Conservation (phyloP, 2,329 filamentous ascomycete genomes). For the Orbilia blumenaviensis region DNA sequence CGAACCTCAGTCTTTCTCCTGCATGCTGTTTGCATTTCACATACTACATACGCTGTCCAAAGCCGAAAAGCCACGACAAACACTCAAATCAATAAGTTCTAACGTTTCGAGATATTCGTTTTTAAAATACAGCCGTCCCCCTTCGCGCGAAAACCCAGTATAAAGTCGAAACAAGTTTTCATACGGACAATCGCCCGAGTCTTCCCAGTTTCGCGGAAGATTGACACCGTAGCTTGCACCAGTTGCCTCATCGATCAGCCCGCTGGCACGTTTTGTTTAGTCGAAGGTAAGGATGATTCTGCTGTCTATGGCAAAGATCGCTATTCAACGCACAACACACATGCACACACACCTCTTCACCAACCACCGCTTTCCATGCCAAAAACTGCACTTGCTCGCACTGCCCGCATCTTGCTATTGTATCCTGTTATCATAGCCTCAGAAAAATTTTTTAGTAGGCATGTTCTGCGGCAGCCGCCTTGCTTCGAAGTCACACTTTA, state of each 20-base stretch:
- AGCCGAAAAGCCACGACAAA: slow-evolving; percentile 8
- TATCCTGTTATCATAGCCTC: background rate
- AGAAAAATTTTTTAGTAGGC: slow-evolving; percentile 12
- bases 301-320: slow-evolving; percentile 44
- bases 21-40: slow-evolving; percentile 20
- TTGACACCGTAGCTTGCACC: slow-evolving; percentile 46
- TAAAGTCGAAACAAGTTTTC: slow-evolving; percentile 45
- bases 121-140: background rate
- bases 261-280: slow-evolving; percentile 35
- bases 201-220: slow-evolving; percentile 53
- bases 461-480: slow-evolving; percentile 29
- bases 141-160: background rate
- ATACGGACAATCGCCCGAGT: slow-evolving; percentile 27
- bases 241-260: slow-evolving; percentile 52
- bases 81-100: slow-evolving; percentile 7
- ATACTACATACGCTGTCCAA: background rate
- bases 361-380: background rate
- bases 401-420: background rate
- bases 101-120: slow-evolving; percentile 2
- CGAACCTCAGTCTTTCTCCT: slow-evolving; percentile 10
- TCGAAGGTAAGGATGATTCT: slow-evolving; percentile 44
- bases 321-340: slow-evolving; percentile 50
- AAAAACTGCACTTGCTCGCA: background rate
- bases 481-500: slow-evolving; percentile 1
- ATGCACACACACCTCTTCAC: background rate